Evolutionary conservation across 352 stramenopile genomes (phyloP).

Genomic region (Peronospora farinosa): DNA sequence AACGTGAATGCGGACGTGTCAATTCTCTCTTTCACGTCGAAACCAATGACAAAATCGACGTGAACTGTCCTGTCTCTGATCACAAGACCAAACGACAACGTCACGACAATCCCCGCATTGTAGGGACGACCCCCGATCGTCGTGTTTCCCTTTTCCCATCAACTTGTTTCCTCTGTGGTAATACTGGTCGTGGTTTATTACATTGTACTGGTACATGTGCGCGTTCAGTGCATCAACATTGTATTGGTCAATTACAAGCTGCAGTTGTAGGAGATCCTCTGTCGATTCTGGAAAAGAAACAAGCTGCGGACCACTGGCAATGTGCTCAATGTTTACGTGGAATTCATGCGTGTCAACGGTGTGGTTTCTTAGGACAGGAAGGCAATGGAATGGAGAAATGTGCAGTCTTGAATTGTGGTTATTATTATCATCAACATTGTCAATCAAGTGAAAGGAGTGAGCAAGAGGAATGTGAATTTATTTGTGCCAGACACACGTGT

Average conservation of each 20-base stretch:
- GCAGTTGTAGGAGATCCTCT: conserved; percentile 6
- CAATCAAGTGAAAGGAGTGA: conserved; percentile 2
- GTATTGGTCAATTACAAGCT: conserved; percentile 50
- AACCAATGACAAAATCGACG: not conserved
- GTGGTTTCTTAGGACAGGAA: conserved; percentile 66
- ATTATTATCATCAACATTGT: conserved; percentile 53
- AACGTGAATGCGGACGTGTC: conserved; percentile 66
- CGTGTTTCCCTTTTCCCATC: conserved; percentile 46
- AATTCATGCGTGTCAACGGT: conserved; percentile 54
- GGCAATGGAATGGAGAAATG: conserved; percentile 45
- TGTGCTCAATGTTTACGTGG: conserved; percentile 60
- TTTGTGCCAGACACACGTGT: conserved; percentile 63
- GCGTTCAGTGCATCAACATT: conserved; percentile 52
- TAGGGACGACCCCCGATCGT: not conserved
- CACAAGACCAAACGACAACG: conserved; percentile 29
- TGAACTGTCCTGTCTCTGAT: not conserved
- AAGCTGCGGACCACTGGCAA: conserved; percentile 40
- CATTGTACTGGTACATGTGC: conserved; percentile 52
- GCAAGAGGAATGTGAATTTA: conserved; percentile 21
- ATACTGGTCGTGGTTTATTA: conserved; percentile 43
- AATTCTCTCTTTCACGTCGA: conserved; percentile 28
- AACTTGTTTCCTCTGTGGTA: conserved; percentile 52
- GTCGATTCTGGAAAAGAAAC: conserved; percentile 22
- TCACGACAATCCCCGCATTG: conserved; percentile 5
- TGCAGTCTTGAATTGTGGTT: conserved; percentile 45